Percentiles rank a stretch among this genome's conserved stretches.
Evolutionary conservation across 441 rosid genomes (phyloP).

Genomic region (Erysimum cheiri): DNA sequence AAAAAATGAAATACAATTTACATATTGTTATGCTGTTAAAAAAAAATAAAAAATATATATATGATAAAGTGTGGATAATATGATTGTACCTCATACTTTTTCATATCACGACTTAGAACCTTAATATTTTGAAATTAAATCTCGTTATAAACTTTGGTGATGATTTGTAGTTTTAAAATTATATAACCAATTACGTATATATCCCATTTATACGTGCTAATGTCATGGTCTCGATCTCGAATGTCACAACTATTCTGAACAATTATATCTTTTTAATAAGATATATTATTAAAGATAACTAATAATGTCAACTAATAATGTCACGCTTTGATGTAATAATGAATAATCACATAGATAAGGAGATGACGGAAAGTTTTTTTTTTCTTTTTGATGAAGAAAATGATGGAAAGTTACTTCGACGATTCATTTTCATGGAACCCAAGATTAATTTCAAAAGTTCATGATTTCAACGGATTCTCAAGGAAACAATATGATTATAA

Average conservation of each 20-base stretch:
- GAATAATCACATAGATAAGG: constrained; percentile 32
- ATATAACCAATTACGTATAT: neutral
- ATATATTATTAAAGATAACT: constrained; percentile 6
- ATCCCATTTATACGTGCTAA: neutral
- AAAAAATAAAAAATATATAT: no score
- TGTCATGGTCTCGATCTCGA: constrained; percentile 9
- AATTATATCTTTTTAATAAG: neutral
- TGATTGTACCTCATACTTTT: neutral
- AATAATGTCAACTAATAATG: constrained; percentile 31
- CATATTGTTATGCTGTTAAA: neutral
- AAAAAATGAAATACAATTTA: neutral
- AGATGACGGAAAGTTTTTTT: no score
- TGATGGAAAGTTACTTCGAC: constrained; percentile 38
- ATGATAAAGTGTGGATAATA: neutral
- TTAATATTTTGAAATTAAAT: neutral
- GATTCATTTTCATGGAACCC: constrained; percentile 35
- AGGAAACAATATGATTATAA: constrained; percentile 34
- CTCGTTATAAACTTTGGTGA: constrained; percentile 4
- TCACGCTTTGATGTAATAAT: constrained; percentile 39
- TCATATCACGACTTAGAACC: neutral
- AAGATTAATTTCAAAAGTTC: constrained; percentile 14
- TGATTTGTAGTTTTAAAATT: constrained; percentile 9
- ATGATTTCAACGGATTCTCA: constrained; percentile 26
- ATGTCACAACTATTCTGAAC: neutral
- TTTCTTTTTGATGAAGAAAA: neutral